Percentiles rank a stretch among this genome's conserved stretches.
These are phyloP conservation scores for Geopyxis carbonaria DNA, from an alignment of 495 filamentous ascomycete species.

Conservation along the genomic window DNA sequence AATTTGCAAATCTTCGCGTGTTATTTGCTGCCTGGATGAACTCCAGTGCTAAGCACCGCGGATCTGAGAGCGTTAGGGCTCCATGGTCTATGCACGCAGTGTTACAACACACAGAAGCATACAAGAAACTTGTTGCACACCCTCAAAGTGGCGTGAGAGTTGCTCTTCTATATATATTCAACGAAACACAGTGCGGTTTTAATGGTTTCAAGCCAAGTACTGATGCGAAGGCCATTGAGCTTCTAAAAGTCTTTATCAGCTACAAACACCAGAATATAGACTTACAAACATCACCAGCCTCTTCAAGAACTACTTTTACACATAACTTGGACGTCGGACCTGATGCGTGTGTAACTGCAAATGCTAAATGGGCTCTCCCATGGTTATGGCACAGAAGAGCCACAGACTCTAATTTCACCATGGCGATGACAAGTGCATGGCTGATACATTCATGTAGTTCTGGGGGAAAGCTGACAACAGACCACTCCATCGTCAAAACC, in stretches of 20 bases:
- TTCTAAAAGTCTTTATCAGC: conserved; percentile 8
- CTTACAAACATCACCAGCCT: neutral
- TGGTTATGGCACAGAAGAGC: conserved; percentile 18
- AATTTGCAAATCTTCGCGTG: conserved; percentile 17
- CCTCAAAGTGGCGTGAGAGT: conserved; percentile 16
- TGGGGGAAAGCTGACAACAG: neutral
- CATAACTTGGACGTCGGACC: conserved; percentile 1
- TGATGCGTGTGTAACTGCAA: conserved; percentile 10
- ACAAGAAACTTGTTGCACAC: conserved; percentile 7
- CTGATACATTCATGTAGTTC: conserved; percentile 1
- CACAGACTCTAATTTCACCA: conserved; percentile 13
- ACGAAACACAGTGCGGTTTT: conserved; percentile 10
- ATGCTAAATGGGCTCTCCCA: conserved; percentile 16
- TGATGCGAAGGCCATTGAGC: conserved; percentile 13
- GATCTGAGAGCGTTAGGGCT: conserved; percentile 4
- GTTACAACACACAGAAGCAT: conserved; percentile 15
- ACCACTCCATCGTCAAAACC: conserved; percentile 8
- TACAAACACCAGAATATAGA: neutral
- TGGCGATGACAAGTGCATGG: conserved; percentile 13
- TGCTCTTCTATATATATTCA: conserved; percentile 17
- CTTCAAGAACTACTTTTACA: neutral
- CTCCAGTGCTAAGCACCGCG: conserved; percentile 5
- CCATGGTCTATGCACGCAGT: conserved; percentile 12
- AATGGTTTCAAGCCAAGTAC: conserved; percentile 16
- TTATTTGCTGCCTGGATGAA: conserved; percentile 17